Conservation (phyloP, 1,284 basidiomycete genomes). For the Ceratobasidium sp. region DNA sequence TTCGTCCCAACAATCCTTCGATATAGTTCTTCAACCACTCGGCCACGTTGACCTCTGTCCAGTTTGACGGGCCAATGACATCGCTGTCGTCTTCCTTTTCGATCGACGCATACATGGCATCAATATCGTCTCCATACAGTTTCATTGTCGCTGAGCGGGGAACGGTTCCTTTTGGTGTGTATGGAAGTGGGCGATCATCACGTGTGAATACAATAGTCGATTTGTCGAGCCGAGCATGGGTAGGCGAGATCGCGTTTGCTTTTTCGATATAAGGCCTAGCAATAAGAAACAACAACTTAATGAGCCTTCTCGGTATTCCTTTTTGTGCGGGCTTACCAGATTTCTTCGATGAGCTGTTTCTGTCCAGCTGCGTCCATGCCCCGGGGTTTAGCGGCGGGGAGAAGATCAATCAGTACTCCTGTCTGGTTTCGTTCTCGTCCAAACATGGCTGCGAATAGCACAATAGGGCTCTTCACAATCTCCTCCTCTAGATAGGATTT, state of each 20-base stretch:
- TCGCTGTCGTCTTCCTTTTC: background rate
- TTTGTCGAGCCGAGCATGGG: constrained; percentile 55
- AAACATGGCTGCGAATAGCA: constrained; percentile 52
- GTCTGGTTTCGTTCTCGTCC: constrained; percentile 56
- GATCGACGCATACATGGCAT: constrained; percentile 37
- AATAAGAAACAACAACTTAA: too few species aligned
- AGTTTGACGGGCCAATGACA: background rate
- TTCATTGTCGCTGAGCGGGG: constrained; percentile 34
- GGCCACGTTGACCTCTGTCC: background rate
- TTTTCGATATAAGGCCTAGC: too few species aligned
- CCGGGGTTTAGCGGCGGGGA: constrained; percentile 48
- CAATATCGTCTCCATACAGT: constrained; percentile 39
- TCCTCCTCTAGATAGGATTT: constrained; percentile 40
- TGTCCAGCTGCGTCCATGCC: constrained; percentile 48
- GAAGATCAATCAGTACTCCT: constrained; percentile 56
- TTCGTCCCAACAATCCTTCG: background rate
- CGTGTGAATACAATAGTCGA: constrained; percentile 39
- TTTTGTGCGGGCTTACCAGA: too few species aligned
- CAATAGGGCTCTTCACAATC: constrained; percentile 50
- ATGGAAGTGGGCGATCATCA: background rate
- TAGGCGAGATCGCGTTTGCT: too few species aligned
- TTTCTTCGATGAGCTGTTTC: constrained; percentile 50
- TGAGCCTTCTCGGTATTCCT: too few species aligned
- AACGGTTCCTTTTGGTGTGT: constrained; percentile 39
- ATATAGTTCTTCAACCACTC: constrained; percentile 4